Conservation (phyloP, 2,329 filamentous ascomycete species). For the Pezizomycotina sp. region DNA sequence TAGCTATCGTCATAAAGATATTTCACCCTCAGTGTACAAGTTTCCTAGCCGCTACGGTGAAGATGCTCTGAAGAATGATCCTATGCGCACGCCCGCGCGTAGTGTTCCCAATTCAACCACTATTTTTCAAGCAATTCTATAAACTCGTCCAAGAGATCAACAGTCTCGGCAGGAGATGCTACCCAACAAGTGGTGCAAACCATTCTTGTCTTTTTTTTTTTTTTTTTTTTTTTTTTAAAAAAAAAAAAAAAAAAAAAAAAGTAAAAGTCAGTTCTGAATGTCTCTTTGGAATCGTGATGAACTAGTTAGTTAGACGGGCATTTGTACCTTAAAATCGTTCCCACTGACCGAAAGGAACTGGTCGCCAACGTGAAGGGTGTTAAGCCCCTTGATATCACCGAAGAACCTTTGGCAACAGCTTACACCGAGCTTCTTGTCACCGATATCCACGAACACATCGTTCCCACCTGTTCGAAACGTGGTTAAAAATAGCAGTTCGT, state of each 20-base stretch:
- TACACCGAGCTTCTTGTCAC: slow-evolving; percentile 94
- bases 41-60: too few species aligned
- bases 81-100: too few species aligned
- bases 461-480: slow-evolving; percentile 45
- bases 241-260: background rate
- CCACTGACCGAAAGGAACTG: slow-evolving; percentile 90
- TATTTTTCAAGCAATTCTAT: slow-evolving; percentile 33
- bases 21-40: too few species aligned
- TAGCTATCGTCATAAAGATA: too few species aligned
- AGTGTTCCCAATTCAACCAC: background rate
- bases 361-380: slow-evolving; percentile 86
- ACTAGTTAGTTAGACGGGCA: slow-evolving; percentile 2
- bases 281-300: background rate
- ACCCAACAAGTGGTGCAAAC: slow-evolving; percentile 97
- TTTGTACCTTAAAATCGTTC: slow-evolving; percentile 76
- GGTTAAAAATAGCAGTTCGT: background rate
- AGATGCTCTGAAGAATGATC: too few species aligned
- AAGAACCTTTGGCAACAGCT: slow-evolving; percentile 85
- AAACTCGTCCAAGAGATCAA: slow-evolving; percentile 74
- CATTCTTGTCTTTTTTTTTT: slow-evolving; percentile 50
- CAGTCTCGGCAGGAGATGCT: slow-evolving; percentile 78
- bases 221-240: too few species aligned
- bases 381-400: slow-evolving; percentile 53
- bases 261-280: slow-evolving; percentile 1
- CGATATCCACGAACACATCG: slow-evolving; percentile 96